Conservation (phyloP, 495 filamentous ascomycete species). For the Jackrogersella multiformis region DNA sequence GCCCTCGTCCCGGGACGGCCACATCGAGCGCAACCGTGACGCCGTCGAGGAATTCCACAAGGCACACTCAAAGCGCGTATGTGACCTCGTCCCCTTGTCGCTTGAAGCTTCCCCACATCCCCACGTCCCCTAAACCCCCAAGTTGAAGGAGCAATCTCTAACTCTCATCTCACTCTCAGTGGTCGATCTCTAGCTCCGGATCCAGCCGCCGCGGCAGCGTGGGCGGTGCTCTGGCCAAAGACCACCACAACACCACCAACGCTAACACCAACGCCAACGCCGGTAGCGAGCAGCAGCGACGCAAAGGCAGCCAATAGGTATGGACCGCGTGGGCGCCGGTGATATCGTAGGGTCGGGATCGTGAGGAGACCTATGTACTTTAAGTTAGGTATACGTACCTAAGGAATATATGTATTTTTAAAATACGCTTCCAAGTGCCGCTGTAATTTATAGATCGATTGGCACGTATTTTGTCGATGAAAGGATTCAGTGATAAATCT, state of each 20-base stretch:
- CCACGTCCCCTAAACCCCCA: too few species aligned
- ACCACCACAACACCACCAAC: too few species aligned
- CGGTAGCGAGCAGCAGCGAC: conserved; percentile 12
- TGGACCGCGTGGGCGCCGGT: conserved; percentile 27
- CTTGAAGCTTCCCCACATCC: too few species aligned
- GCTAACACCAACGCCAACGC: background rate
- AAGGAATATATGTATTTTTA: too few species aligned
- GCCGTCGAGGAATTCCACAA: conserved; percentile 53
- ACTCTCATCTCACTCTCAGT: background rate
- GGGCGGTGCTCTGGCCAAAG: background rate
- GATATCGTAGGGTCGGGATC: conserved; percentile 16
- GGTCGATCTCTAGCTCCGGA: conserved; percentile 40
- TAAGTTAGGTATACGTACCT: background rate
- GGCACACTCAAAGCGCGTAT: conserved; percentile 51
- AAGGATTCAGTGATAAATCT: too few species aligned
- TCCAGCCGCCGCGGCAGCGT: conserved; percentile 32
- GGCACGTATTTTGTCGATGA: too few species aligned
- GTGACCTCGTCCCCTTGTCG: background rate
- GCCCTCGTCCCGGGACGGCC: conserved; percentile 64
- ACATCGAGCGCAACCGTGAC: conserved; percentile 60
- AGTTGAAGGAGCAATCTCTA: background rate
- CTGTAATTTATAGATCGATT: too few species aligned
- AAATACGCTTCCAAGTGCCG: too few species aligned
- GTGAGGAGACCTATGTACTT: background rate
- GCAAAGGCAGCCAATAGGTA: conserved; percentile 37